Base-by-base conservation (phyloP, 768 basidiomycete species). In the Amanita thiersii region DNA sequence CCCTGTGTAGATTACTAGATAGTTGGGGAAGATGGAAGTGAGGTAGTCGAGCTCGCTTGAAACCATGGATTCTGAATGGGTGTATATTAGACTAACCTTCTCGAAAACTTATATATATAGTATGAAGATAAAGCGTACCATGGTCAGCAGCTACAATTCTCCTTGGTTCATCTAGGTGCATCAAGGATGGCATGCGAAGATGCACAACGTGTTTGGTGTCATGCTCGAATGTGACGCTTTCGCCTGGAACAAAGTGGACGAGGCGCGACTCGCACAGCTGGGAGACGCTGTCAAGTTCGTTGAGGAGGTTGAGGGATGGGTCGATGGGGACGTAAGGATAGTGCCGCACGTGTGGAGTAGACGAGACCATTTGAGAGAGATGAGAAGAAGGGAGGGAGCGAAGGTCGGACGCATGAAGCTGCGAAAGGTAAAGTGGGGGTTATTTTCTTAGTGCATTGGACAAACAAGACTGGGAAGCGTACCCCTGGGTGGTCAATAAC, bases 381-480 rank as follows among this genome's bases (percentile, higher is more conserved):
- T 62, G 76, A 1, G 68, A 64, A 6, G 75, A 62, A 4, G 73
- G 58, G 15, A 87, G 73, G 7, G 61, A 58, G 21, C 81, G 78
- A 30, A 88, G 64, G 64, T 88, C 85, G n/a, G 83, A 79, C 18
- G 82, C 79, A 51, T 82, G 86, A 3, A 84, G 63, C 86, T 88
- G 51, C 7, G 42, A 19, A 32, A 37, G 23, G 39, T 26, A 40
- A 33, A 8, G 28, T 26, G 19, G 2, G 28, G 23, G n/a, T n/a
- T n/a, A n/a, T n/a, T n/a, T n/a, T n/a, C n/a, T n/a, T n/a, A 8
- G 3, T 29, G 24, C 24, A 39, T 18, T 31, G 11, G 18, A 38
- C 12, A 18, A 15, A 17, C 12, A 30, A 23, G 18, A 44, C 2
- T 32, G 31, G 25, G 40, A 14, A 8, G 67, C 80, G 46, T 56